Conservation (phyloP, 371 early-diverging fungal species). For the Synchytrium microbalum region DNA sequence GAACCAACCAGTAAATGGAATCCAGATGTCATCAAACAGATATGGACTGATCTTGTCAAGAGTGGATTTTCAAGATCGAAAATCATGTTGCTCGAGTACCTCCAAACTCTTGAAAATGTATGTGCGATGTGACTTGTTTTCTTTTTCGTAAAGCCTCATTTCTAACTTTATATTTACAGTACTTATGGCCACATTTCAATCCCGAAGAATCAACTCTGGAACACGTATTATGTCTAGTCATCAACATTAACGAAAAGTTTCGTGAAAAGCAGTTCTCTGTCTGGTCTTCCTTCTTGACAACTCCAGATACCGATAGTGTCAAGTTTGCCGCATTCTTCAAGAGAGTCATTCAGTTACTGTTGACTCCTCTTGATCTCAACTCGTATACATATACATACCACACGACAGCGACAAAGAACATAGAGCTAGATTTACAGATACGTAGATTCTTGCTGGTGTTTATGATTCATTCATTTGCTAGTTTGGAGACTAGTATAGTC, state of each 20-base stretch:
- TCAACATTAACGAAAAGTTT: constrained; percentile 81
- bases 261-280: constrained; percentile 48
- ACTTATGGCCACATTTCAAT: constrained; percentile 68
- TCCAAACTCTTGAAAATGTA: constrained; percentile 76
- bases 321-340: constrained; percentile 54
- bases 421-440: constrained; percentile 43
- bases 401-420: constrained; percentile 24
- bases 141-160: neutral
- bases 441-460: no score
- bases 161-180: constrained; percentile 32
- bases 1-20: constrained; percentile 24
- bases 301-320: constrained; percentile 37
- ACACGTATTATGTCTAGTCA: constrained; percentile 66
- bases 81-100: constrained; percentile 60
- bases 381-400: neutral
- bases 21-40: constrained; percentile 44
- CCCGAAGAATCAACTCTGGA: constrained; percentile 36
- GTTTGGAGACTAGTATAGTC: constrained; percentile 65
- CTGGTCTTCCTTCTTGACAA: constrained; percentile 43
- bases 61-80: constrained; percentile 43
- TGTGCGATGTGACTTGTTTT: neutral
- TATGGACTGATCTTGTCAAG: constrained; percentile 47
- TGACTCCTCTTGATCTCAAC: constrained; percentile 14
- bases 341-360: constrained; percentile 42
- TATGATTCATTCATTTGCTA: constrained; percentile 67